Evolutionary conservation across 495 filamentous ascomycete genomes (phyloP).

Genomic region (Friedmanniomyces simplex): DNA sequence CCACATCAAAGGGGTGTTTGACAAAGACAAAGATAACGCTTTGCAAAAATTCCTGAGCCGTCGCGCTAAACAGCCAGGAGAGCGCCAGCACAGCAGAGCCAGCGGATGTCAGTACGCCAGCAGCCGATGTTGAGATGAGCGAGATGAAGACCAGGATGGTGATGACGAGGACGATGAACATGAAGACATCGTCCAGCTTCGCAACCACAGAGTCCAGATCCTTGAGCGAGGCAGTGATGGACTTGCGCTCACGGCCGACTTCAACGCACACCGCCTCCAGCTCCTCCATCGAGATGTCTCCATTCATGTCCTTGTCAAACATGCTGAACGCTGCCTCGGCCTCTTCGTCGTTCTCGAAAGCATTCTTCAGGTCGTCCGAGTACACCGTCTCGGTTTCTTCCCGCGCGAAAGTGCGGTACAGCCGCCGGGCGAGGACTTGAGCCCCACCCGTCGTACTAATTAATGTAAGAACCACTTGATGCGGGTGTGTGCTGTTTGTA

Average conservation of each 20-base stretch:
- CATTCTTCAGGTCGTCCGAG: conserved; percentile 64
- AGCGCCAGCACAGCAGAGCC: conserved; percentile 79
- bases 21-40: conserved; percentile 93
- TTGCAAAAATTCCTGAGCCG: conserved; percentile 86
- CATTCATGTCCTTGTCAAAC: conserved; percentile 96
- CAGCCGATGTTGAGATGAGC: conserved; percentile 78
- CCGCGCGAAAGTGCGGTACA: conserved; percentile 83
- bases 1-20: conserved; percentile 96
- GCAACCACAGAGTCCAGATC: conserved; percentile 92
- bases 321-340: conserved; percentile 84
- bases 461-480: conserved; percentile 69
- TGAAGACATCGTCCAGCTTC: conserved; percentile 78
- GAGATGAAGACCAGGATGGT: conserved; percentile 77
- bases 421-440: conserved; percentile 76
- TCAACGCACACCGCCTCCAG: conserved; percentile 89
- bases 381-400: conserved; percentile 65
- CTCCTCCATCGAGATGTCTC: conserved; percentile 93
- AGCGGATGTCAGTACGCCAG: conserved; percentile 72
- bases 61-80: conserved; percentile 85
- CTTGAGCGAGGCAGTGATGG: conserved; percentile 87
- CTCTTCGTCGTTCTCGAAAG: conserved; percentile 77
- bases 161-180: conserved; percentile 73
- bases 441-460: conserved; percentile 61
- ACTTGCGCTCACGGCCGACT: conserved; percentile 88
- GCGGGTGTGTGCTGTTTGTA: conserved; percentile 66